A percentile compares a stretch with the other conserved stretches of the same genome.
Evolutionary conservation across 768 basidiomycete genomes (phyloP).

Genomic region (Psilocybe cyanescens): DNA sequence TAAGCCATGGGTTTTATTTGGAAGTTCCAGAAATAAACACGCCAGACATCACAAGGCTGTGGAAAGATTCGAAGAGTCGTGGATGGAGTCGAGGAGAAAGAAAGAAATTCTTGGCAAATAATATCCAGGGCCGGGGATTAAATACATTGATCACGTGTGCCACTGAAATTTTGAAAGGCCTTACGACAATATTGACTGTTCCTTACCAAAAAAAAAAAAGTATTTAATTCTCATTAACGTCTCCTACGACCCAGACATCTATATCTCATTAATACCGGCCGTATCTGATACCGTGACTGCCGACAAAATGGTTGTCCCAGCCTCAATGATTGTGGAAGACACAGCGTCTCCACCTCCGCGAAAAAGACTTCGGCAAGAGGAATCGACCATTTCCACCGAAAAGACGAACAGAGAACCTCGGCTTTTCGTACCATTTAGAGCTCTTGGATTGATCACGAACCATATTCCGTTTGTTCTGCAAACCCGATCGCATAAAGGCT

Average conservation of each 20-base stretch:
- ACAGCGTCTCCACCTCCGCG: constrained; percentile 42
- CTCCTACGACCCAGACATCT: neutral
- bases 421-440: constrained; percentile 93
- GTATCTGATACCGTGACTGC: neutral
- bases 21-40: neutral
- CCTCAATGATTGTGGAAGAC: constrained; percentile 21
- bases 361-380: constrained; percentile 50
- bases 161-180: constrained; percentile 16
- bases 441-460: constrained; percentile 93
- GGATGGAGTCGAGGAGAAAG: neutral
- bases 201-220: neutral
- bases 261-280: neutral
- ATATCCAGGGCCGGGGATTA: neutral
- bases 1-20: neutral
- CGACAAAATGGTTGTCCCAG: constrained; percentile 7
- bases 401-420: constrained; percentile 39
- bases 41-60: neutral
- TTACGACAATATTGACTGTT: neutral
- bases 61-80: neutral
- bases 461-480: constrained; percentile 89
- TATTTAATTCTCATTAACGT: neutral
- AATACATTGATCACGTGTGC: constrained; percentile 13
- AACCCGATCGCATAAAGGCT: constrained; percentile 82
- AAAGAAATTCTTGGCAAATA: too few species aligned
- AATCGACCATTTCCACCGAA: constrained; percentile 19